Evolutionary conservation across 192 early-diverging fungal genomes (phyloP).

Genomic region (Phycomyces blakesleeanus): DNA sequence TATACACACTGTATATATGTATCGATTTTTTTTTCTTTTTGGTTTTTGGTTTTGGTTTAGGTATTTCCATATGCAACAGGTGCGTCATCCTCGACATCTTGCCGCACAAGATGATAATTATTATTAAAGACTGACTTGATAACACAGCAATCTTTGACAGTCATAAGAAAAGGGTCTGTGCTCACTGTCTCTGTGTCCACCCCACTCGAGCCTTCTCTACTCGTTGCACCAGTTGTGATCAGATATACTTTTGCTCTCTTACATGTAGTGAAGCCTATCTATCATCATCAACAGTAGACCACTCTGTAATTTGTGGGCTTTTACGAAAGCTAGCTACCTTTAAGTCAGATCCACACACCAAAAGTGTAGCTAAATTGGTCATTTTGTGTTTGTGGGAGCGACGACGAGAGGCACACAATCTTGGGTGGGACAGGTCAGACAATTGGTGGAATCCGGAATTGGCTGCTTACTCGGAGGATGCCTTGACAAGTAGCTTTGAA

Average conservation of each 20-base stretch:
- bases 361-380: constrained; percentile 59
- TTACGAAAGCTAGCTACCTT: constrained; percentile 57
- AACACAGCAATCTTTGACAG: constrained; percentile 51
- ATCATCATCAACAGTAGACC: constrained; percentile 8
- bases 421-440: constrained; percentile 1
- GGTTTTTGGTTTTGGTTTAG: constrained; percentile 7
- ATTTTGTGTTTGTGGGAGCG: constrained; percentile 39
- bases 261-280: constrained; percentile 38
- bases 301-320: constrained; percentile 41
- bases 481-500: constrained; percentile 40
- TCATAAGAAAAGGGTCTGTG: constrained; percentile 59
- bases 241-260: constrained; percentile 55
- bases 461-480: constrained; percentile 9
- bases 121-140: not conserved
- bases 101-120: not conserved
- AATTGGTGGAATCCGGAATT: constrained; percentile 1
- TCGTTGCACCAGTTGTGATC: constrained; percentile 58
- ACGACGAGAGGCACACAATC: constrained; percentile 8
- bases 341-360: constrained; percentile 57
- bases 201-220: constrained; percentile 42
- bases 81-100: not conserved
- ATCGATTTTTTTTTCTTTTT: not conserved
- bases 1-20: too few relatives aligned
- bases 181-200: constrained; percentile 54
- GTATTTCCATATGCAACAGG: constrained; percentile 30